Percentiles rank a stretch among this genome's conserved stretches.
Conservation (phyloP, 202 grass and related monocot species). For the Cymbopogon flexuosus region DNA sequence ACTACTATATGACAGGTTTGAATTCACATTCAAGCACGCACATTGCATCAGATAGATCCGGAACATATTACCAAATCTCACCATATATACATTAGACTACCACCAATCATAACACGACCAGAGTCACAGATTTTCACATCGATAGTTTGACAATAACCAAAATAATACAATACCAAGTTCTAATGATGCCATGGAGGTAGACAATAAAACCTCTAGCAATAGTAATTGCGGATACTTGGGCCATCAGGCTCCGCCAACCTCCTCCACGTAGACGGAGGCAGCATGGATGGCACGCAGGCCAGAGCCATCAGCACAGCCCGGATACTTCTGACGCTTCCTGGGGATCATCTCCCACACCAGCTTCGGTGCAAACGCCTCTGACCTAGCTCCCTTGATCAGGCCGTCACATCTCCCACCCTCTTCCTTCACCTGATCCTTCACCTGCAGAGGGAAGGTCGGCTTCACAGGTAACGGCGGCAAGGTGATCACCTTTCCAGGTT, state of each 20-base stretch:
- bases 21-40: conserved; percentile 5
- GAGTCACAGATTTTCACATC: conserved; percentile 11
- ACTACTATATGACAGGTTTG: not conserved
- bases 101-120: conserved; percentile 18
- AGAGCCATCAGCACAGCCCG: conserved; percentile 31
- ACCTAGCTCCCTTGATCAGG: not conserved
- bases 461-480: conserved; percentile 19
- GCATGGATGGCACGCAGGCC: conserved; percentile 13
- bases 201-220: conserved; percentile 28
- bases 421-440: conserved; percentile 23
- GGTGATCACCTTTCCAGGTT: conserved; percentile 12
- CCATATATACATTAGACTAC: conserved; percentile 38
- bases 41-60: not conserved
- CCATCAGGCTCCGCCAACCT: conserved; percentile 48
- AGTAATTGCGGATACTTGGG: conserved; percentile 36
- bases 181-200: conserved; percentile 28
- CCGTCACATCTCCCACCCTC: not conserved
- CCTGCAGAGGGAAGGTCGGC: conserved; percentile 10
- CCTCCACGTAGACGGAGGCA: conserved; percentile 21
- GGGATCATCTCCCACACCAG: conserved; percentile 36
- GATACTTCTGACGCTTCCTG: conserved; percentile 40
- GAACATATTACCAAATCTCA: not conserved
- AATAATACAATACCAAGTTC: conserved; percentile 43
- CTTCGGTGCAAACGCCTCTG: not conserved
- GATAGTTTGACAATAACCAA: conserved; percentile 9